Base-by-base conservation (phyloP, 1,139 yeast species). In the Spathaspora sp. region DNA sequence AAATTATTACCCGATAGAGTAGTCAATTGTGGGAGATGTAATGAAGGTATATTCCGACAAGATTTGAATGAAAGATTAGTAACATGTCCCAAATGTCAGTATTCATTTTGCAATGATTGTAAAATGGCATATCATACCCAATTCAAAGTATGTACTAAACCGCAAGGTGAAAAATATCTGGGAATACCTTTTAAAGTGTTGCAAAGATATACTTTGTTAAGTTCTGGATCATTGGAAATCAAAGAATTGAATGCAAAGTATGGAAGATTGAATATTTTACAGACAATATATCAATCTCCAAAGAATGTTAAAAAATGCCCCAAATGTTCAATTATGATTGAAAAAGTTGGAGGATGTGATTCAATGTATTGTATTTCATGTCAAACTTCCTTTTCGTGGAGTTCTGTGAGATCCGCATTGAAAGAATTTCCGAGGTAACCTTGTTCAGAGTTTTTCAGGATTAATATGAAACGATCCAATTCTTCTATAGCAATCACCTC, bases 121-220 rank as follows among this genome's bases (percentile, higher is more conserved):
- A 63, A 71, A 11, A 82, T 78, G 51, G 80, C 87, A 2, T 84
- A 87, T 84, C 91, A 84, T 61, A 87, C 88, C 2, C 64, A 74
- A 15, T 73, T 68, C 47, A 75, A 77, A 45, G 55, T 60, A 24
- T 82, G 86, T 56, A 69, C 34, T 4, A 51, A 47, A 38, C 31
- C 42, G 10, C 49, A 39, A 27, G 38, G 43, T 38, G 61, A 57
- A 1, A 46, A 50, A 38, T 67, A 67, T 43, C 51, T 53, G 26
- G 70, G 66, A 4, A 72, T 84, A 4, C 78, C 84, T 0, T 50
- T 51, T 1, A 76, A 68, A 3, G 71, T 70, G 1, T 53, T 84
- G 10, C 72, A 73, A 43, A 51, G 54, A 10, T 81, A 65, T 75
- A 58, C 63, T 46, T 61, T 47, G 39, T 62, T 59, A 10, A 58